phyloP scores from a whole-genome alignment of 139 green algal species.

The Chlamydomonas applanata region DNA sequence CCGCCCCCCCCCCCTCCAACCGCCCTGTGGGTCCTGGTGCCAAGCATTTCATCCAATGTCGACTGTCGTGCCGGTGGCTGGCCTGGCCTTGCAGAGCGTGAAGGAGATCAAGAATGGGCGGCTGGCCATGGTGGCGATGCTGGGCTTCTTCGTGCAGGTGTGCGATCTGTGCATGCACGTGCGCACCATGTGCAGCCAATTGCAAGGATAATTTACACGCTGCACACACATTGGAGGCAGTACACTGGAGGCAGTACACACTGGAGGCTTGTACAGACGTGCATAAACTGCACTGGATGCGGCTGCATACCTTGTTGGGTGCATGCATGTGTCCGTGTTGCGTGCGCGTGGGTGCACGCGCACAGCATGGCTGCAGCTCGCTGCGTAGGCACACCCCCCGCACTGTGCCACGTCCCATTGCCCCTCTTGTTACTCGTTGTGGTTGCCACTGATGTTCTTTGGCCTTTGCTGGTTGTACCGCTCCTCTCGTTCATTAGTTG shows the following conservation, averaged over 20 bases:
- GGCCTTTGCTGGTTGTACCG: too few relatives aligned
- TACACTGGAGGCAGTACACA: neutral
- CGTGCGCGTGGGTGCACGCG: too few relatives aligned
- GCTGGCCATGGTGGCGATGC: conserved; percentile 75
- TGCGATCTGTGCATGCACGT: neutral
- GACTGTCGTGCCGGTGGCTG: too few relatives aligned
- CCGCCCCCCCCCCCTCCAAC: too few relatives aligned
- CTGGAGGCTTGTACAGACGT: neutral
- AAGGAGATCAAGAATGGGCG: conserved; percentile 90
- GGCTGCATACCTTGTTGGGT: neutral
- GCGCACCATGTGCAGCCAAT: neutral
- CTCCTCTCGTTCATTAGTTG: too few relatives aligned
- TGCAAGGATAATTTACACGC: neutral
- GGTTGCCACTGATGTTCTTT: too few relatives aligned
- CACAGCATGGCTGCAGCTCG: too few relatives aligned
- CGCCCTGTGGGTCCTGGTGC: too few relatives aligned
- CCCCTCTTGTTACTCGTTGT: too few relatives aligned
- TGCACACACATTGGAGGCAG: neutral
- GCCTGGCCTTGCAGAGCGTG: conserved; percentile 26
- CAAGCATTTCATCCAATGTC: too few relatives aligned
- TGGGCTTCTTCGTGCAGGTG: conserved; percentile 75
- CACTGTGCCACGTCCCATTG: too few relatives aligned
- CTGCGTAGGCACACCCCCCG: too few relatives aligned
- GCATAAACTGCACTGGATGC: neutral
- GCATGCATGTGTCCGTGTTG: neutral